Percentiles rank a stretch among this genome's conserved stretches.
These are phyloP conservation scores for Taiozyma sp. DNA, from an alignment of 1,139 yeast genomes.

Conservation along the genomic window DNA sequence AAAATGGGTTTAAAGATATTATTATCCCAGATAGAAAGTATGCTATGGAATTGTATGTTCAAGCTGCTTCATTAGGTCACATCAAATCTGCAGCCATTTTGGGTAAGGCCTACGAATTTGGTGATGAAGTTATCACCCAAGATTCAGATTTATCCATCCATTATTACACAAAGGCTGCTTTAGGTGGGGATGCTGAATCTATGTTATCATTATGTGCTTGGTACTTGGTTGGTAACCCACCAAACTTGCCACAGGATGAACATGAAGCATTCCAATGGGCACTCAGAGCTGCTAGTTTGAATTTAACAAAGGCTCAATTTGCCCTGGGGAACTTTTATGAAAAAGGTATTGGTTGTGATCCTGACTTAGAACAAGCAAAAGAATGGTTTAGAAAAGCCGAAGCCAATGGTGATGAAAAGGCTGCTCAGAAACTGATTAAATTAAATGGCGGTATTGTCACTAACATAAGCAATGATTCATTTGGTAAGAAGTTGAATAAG, in stretches of 20 bases:
- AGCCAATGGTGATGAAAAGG: conserved; percentile 64
- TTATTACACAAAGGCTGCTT: conserved; percentile 87
- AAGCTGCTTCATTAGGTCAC: conserved; percentile 87
- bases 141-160: conserved; percentile 86
- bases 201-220: conserved; percentile 96
- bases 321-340: conserved; percentile 83
- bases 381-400: conserved; percentile 77
- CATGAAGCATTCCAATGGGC: conserved; percentile 96
- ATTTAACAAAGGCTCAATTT: conserved; percentile 78
- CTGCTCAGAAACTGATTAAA: conserved; percentile 32
- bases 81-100: conserved; percentile 72
- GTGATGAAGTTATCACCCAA: conserved; percentile 67
- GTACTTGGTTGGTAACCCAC: conserved; percentile 90
- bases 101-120: conserved; percentile 83
- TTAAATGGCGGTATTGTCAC: not conserved
- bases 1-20: conserved; percentile 80
- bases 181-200: conserved; percentile 80
- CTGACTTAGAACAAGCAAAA: conserved; percentile 52
- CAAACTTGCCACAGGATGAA: conserved; percentile 72
- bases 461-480: not conserved
- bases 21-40: conserved; percentile 79
- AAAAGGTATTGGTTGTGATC: conserved; percentile 80
- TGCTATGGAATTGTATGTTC: conserved; percentile 81
- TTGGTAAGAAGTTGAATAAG: conserved; percentile 24
- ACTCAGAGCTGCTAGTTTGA: conserved; percentile 68